Percentiles rank a stretch among this genome's conserved stretches.
Conservation (phyloP, 176 grass and related monocot species). For the Oryza officinalis region DNA sequence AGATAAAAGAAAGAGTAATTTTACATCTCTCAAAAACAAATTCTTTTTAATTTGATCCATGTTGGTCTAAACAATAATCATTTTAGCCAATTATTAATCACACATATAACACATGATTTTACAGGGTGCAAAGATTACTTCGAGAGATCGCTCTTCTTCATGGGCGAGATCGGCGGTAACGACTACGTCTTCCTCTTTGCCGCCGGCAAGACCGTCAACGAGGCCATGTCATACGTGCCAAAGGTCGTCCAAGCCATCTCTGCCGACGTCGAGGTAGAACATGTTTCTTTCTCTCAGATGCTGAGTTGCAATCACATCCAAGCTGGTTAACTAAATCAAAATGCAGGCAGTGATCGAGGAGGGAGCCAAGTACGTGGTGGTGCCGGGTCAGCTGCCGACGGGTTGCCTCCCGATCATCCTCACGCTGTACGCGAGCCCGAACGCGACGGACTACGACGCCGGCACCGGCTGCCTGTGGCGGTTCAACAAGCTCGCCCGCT, state of each 20-base stretch:
- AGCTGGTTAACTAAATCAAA: not conserved
- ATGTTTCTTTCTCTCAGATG: not conserved
- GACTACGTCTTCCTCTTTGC: conserved; percentile 26
- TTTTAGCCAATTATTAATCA: too few relatives aligned
- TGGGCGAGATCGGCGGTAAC: conserved; percentile 31
- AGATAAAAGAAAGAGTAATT: too few relatives aligned
- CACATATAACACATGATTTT: too few relatives aligned
- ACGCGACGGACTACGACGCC: conserved; percentile 30
- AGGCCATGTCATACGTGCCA: not conserved
- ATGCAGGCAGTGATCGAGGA: conserved; percentile 41
- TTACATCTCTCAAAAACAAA: too few relatives aligned
- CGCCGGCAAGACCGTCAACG: not conserved
- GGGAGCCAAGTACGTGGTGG: conserved; percentile 47
- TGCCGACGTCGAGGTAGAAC: not conserved
- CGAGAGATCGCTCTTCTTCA: conserved; percentile 27
- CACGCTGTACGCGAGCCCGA: conserved; percentile 10
- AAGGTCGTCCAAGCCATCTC: not conserved
- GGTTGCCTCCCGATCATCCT: conserved; percentile 42
- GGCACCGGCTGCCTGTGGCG: conserved; percentile 45
- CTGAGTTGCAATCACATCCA: too few relatives aligned
- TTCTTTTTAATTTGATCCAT: too few relatives aligned
- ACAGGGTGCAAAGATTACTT: conserved; percentile 31
- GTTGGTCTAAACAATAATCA: too few relatives aligned
- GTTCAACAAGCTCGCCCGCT: conserved; percentile 37
- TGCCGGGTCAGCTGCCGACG: conserved; percentile 49